Evolutionary conservation across 352 stramenopile genomes (phyloP).

Genomic region (Phytophthora pisi): DNA sequence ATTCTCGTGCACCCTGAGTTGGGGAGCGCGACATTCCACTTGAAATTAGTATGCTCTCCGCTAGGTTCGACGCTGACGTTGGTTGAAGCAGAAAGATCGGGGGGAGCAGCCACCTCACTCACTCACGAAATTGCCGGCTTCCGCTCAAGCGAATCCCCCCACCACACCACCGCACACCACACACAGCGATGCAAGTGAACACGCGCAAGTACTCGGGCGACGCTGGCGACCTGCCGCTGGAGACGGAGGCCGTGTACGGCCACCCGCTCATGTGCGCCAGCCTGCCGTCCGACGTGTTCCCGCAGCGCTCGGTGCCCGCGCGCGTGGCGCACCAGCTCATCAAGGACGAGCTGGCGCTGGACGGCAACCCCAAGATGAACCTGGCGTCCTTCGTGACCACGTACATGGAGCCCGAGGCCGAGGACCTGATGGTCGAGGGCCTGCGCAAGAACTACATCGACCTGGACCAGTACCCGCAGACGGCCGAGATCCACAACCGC

Average conservation of each 20-base stretch:
- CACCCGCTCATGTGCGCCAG: conserved; percentile 82
- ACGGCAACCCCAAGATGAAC: conserved; percentile 92
- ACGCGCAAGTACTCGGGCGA: conserved; percentile 45
- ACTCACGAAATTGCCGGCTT: conserved; percentile 34
- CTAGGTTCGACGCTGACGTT: conserved; percentile 26
- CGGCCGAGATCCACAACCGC: conserved; percentile 93
- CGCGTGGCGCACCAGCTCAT: conserved; percentile 89
- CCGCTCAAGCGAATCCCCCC: conserved; percentile 6
- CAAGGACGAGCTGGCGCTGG: conserved; percentile 89
- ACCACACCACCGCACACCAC: neutral
- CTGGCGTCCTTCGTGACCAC: conserved; percentile 92
- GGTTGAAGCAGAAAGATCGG: conserved; percentile 34
- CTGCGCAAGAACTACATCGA: conserved; percentile 94
- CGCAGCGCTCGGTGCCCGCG: conserved; percentile 68
- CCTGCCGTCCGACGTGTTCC: conserved; percentile 69
- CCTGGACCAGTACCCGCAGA: conserved; percentile 92
- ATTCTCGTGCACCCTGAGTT: neutral
- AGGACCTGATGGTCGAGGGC: conserved; percentile 90
- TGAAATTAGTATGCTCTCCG: conserved; percentile 6
- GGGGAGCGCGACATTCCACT: neutral
- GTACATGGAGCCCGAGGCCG: conserved; percentile 91
- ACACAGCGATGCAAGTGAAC: conserved; percentile 46
- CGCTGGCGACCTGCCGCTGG: conserved; percentile 25
- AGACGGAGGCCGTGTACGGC: conserved; percentile 76
- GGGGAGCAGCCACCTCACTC: conserved; percentile 10